These are phyloP conservation scores for Botrytis medusae DNA, from an alignment of 2,329 filamentous ascomycete species.

Conservation along the genomic window DNA sequence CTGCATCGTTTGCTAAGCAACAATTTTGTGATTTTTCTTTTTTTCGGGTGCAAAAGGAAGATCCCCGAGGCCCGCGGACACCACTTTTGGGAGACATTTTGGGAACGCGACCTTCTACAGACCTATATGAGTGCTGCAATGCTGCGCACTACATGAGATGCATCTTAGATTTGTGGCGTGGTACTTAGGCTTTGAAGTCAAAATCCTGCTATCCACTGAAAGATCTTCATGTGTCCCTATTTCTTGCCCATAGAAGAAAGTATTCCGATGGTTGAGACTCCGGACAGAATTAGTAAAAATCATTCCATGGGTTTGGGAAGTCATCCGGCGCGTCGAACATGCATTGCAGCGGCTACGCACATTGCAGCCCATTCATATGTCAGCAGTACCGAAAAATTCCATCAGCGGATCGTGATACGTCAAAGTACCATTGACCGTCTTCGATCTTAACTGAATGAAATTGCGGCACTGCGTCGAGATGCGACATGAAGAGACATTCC, in stretches of 20 bases:
- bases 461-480: background rate
- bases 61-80: conserved; percentile 4
- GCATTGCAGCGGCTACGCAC: conserved; percentile 16
- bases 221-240: conserved; percentile 2
- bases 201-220: conserved; percentile 11
- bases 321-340: conserved; percentile 18
- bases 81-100: conserved; percentile 9
- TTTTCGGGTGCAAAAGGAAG: background rate
- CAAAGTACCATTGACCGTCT: background rate
- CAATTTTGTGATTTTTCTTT: background rate
- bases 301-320: conserved; percentile 19
- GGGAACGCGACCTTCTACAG: conserved; percentile 4
- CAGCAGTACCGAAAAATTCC: conserved; percentile 8
- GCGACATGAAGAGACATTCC: background rate
- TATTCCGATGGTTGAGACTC: background rate
- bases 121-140: background rate
- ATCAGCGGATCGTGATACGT: background rate
- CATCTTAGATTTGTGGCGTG: conserved; percentile 19
- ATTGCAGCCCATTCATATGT: conserved; percentile 5
- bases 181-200: conserved; percentile 20
- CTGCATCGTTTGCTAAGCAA: background rate
- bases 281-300: background rate
- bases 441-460: background rate
- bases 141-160: conserved; percentile 1
- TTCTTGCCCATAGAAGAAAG: background rate